phyloP scores from a whole-genome alignment of 306 rosid genomes.

The Vigna mungo region DNA sequence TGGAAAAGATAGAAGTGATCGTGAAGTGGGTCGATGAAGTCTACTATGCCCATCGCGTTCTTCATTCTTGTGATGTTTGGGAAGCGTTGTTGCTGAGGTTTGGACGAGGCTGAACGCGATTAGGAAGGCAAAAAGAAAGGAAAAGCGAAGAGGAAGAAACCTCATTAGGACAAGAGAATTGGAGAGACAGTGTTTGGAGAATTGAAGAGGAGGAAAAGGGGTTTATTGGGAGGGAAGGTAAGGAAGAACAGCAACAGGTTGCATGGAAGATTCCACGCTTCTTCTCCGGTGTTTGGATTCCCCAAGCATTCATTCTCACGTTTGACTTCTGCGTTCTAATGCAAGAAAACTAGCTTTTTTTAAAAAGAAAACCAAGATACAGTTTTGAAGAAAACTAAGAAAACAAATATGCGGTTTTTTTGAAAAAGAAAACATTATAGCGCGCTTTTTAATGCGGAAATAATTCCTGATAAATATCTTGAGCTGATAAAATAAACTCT shows the following conservation, averaged over 20 bases:
- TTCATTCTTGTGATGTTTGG: not conserved
- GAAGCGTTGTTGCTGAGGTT: not conserved
- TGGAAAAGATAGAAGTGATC: constrained; percentile 63
- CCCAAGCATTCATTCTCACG: not conserved
- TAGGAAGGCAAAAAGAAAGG: constrained; percentile 19
- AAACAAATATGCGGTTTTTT: too few relatives aligned
- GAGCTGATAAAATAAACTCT: too few relatives aligned
- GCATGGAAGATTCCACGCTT: constrained; percentile 52
- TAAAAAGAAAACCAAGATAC: too few relatives aligned
- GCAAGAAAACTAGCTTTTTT: not conserved
- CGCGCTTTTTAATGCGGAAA: too few relatives aligned
- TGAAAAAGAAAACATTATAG: too few relatives aligned
- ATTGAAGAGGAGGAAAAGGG: not conserved
- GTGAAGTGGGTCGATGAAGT: constrained; percentile 42
- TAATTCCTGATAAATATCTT: too few relatives aligned
- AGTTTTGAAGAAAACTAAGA: too few relatives aligned
- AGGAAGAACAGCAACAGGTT: constrained; percentile 7
- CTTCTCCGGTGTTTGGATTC: constrained; percentile 45
- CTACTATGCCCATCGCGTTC: not conserved
- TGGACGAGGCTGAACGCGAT: not conserved
- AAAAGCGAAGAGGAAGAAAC: not conserved
- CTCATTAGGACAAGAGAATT: constrained; percentile 39
- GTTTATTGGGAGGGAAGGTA: not conserved
- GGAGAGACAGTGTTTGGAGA: not conserved
- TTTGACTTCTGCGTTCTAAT: not conserved